phyloP scores from a whole-genome alignment of 202 grass and related monocot species.

The Elaeis oleifera region DNA sequence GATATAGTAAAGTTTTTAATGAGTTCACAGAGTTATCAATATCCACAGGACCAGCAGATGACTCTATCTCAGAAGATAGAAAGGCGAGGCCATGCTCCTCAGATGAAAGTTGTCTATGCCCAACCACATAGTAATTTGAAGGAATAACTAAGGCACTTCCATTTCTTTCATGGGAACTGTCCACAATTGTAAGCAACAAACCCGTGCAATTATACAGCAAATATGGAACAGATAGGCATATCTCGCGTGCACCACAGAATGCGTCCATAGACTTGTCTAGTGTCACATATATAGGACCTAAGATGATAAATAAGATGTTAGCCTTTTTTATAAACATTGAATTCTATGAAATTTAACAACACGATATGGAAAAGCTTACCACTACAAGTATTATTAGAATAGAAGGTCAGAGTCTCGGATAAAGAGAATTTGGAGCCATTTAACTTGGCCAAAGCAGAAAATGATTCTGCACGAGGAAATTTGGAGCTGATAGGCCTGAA shows the following conservation, averaged over 20 bases:
- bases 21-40: slow-evolving; percentile 1
- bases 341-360: not conserved
- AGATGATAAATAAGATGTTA: slow-evolving; percentile 14
- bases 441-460: slow-evolving; percentile 58
- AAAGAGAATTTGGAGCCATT: slow-evolving; percentile 60
- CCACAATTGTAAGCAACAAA: slow-evolving; percentile 62
- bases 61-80: slow-evolving; percentile 36
- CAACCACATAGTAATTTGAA: slow-evolving; percentile 59
- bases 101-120: slow-evolving; percentile 31
- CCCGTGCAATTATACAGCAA: slow-evolving; percentile 89
- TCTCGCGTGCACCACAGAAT: slow-evolving; percentile 72
- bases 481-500: slow-evolving; percentile 53
- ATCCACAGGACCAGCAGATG: not conserved
- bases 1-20: no score
- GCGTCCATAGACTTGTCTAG: slow-evolving; percentile 90
- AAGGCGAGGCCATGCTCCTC: slow-evolving; percentile 62
- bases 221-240: slow-evolving; percentile 84
- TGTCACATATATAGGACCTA: slow-evolving; percentile 70
- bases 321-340: slow-evolving; percentile 4
- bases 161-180: slow-evolving; percentile 65
- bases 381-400: slow-evolving; percentile 52
- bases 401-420: slow-evolving; percentile 69
- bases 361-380: slow-evolving; percentile 30
- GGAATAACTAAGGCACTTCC: slow-evolving; percentile 56
- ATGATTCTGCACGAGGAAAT: slow-evolving; percentile 75